Percentiles rank a stretch among this genome's conserved stretches.
Conservation (phyloP, 495 filamentous ascomycete species). For the Penicillium canescens region DNA sequence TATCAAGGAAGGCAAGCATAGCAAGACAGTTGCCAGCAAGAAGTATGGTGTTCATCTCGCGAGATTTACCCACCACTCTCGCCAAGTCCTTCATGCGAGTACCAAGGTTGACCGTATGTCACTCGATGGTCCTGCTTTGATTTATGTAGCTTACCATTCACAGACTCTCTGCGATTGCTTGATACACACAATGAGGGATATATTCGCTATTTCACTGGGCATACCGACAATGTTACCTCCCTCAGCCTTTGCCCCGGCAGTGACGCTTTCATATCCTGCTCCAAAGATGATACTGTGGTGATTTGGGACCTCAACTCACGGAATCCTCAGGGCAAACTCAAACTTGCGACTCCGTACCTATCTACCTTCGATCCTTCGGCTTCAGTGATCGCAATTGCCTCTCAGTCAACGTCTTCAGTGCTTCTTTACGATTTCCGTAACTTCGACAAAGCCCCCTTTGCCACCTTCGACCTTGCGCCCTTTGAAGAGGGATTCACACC, state of each 20-base stretch:
- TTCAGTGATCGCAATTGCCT: conserved; percentile 86
- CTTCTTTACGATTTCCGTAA: conserved; percentile 92
- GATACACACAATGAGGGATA: conserved; percentile 94
- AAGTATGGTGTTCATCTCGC: conserved; percentile 96
- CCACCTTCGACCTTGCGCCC: conserved; percentile 74
- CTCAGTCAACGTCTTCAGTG: conserved; percentile 70
- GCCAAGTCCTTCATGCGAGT: conserved; percentile 88
- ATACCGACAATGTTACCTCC: conserved; percentile 77
- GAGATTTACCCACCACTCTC: conserved; percentile 86
- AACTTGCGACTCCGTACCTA: conserved; percentile 75
- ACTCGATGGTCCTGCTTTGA: not conserved
- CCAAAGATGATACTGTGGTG: conserved; percentile 81
- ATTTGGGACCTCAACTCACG: conserved; percentile 81
- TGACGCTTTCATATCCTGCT: conserved; percentile 90
- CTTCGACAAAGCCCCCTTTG: conserved; percentile 86
- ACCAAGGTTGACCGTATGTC: conserved; percentile 77
- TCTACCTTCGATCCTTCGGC: conserved; percentile 87
- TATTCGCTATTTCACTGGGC: conserved; percentile 91
- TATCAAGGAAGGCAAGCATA: conserved; percentile 81
- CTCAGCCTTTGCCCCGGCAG: conserved; percentile 63
- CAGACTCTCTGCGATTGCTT: conserved; percentile 84
- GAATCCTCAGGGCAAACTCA: conserved; percentile 73
- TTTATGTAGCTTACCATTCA: conserved; percentile 3
- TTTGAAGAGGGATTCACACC: conserved; percentile 56
- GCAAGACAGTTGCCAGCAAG: conserved; percentile 80